Conservation (phyloP, 352 stramenopile species). For the Phytopythium boreale region DNA sequence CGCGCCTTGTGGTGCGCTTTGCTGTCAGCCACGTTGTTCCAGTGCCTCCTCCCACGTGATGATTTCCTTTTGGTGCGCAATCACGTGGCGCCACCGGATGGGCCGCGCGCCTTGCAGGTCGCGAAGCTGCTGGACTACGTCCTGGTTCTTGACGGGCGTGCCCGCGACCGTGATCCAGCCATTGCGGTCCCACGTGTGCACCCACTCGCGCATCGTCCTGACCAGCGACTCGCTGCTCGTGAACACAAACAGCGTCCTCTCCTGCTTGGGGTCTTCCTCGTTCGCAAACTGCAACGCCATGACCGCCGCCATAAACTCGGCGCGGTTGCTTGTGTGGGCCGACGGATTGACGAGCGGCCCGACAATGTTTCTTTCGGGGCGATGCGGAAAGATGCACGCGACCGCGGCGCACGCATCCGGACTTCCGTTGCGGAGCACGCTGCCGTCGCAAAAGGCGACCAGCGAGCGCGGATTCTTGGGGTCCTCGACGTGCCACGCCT, state of each 20-base stretch:
- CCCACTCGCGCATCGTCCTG: constrained; percentile 16
- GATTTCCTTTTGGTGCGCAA: constrained; percentile 3
- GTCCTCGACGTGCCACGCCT: neutral
- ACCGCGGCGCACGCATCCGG: neutral
- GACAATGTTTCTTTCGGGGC: neutral
- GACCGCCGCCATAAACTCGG: constrained; percentile 16
- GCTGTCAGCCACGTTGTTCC: constrained; percentile 14
- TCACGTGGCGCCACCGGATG: constrained; percentile 15
- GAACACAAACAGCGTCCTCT: constrained; percentile 17
- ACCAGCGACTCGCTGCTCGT: constrained; percentile 14
- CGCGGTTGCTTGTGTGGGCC: constrained; percentile 11
- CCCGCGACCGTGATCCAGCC: constrained; percentile 15
- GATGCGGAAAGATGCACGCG: constrained; percentile 3
- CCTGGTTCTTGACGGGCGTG: constrained; percentile 10
- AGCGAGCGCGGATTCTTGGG: neutral
- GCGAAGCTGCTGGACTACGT: constrained; percentile 15
- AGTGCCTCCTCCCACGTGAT: constrained; percentile 13
- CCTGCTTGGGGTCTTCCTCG: constrained; percentile 6
- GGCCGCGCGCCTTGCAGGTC: constrained; percentile 6
- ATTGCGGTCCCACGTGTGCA: constrained; percentile 17
- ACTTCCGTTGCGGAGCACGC: constrained; percentile 7
- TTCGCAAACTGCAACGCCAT: constrained; percentile 16
- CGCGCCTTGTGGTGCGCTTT: neutral
- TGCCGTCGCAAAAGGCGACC: constrained; percentile 12
- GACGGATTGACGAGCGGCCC: neutral